Evolutionary conservation across 2,329 filamentous ascomycete genomes (phyloP).

Genomic region (Calonectria pseudoturangicola): DNA sequence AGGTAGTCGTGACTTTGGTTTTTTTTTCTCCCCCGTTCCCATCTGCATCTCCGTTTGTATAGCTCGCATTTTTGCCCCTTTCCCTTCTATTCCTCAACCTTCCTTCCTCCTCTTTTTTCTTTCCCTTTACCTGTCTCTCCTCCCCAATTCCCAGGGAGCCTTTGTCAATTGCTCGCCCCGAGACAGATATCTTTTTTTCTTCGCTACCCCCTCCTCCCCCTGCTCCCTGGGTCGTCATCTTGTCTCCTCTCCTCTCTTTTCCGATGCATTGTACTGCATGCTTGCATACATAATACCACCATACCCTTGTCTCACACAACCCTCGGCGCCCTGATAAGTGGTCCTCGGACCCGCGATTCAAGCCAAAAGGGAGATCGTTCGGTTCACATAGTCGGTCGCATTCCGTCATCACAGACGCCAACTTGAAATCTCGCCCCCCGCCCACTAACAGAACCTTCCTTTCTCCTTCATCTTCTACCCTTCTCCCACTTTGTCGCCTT

Average conservation of each 20-base stretch:
- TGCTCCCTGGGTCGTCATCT: neutral
- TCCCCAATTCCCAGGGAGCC: neutral
- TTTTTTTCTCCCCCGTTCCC: slow-evolving; percentile 14
- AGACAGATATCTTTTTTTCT: neutral
- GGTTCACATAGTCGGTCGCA: slow-evolving; percentile 40
- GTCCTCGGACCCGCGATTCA: slow-evolving; percentile 21
- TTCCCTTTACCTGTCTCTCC: neutral
- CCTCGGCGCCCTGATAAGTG: slow-evolving; percentile 18
- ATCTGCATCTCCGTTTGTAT: neutral
- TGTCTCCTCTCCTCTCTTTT: neutral
- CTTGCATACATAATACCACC: slow-evolving; percentile 29
- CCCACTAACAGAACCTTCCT: slow-evolving; percentile 36
- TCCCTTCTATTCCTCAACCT: neutral
- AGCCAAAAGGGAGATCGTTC: slow-evolving; percentile 38
- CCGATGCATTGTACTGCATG: slow-evolving; percentile 7
- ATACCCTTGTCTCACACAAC: slow-evolving; percentile 26
- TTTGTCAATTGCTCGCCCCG: slow-evolving; percentile 12
- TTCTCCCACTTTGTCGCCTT: slow-evolving; percentile 26
- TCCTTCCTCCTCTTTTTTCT: slow-evolving; percentile 3
- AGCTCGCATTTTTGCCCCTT: slow-evolving; percentile 13
- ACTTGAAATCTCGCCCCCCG: slow-evolving; percentile 45
- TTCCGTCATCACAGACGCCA: slow-evolving; percentile 52
- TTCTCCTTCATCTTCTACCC: slow-evolving; percentile 35
- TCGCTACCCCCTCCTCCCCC: neutral
- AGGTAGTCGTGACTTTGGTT: slow-evolving; percentile 14